phyloP scores from a whole-genome alignment of 192 early-diverging fungal species.

The Backusella sp. region DNA sequence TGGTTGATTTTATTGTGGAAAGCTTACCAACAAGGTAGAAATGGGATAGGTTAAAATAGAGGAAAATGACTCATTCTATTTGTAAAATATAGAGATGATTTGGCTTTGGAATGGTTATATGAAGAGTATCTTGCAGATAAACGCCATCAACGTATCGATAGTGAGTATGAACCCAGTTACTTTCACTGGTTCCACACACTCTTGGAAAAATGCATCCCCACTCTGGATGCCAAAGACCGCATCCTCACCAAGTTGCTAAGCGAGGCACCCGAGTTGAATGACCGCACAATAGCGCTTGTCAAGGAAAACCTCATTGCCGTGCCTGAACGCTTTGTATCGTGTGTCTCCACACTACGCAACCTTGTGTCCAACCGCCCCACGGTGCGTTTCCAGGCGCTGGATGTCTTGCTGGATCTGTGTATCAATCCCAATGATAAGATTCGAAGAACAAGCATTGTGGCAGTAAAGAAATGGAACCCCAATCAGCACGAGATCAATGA shows the following conservation, averaged over 20 bases:
- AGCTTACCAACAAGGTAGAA: slow-evolving; percentile 63
- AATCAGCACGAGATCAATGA: slow-evolving; percentile 44
- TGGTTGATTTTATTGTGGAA: slow-evolving; percentile 57
- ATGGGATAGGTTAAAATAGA: no score
- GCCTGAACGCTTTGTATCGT: slow-evolving; percentile 39
- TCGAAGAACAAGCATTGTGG: slow-evolving; percentile 59
- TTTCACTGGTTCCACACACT: slow-evolving; percentile 35
- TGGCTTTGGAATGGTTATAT: slow-evolving; percentile 74
- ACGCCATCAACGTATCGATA: slow-evolving; percentile 13
- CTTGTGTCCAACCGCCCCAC: slow-evolving; percentile 58
- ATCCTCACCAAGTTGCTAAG: slow-evolving; percentile 72
- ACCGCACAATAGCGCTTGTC: slow-evolving; percentile 59
- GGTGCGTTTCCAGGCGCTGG: slow-evolving; percentile 49
- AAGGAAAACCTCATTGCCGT: slow-evolving; percentile 34
- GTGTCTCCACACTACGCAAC: slow-evolving; percentile 58
- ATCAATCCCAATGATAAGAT: slow-evolving; percentile 43
- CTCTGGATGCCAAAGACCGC: slow-evolving; percentile 67
- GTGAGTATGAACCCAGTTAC: slow-evolving; percentile 37
- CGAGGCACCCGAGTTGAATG: slow-evolving; percentile 73
- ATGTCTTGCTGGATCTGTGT: slow-evolving; percentile 55
- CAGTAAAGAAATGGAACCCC: slow-evolving; percentile 58
- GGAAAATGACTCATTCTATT: no score
- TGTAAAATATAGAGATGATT: slow-evolving; percentile 41
- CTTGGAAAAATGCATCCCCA: slow-evolving; percentile 35
- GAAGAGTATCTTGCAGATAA: slow-evolving; percentile 54